Evolutionary conservation across 2,329 filamentous ascomycete genomes (phyloP).

Genomic region (Cladosporium velox): DNA sequence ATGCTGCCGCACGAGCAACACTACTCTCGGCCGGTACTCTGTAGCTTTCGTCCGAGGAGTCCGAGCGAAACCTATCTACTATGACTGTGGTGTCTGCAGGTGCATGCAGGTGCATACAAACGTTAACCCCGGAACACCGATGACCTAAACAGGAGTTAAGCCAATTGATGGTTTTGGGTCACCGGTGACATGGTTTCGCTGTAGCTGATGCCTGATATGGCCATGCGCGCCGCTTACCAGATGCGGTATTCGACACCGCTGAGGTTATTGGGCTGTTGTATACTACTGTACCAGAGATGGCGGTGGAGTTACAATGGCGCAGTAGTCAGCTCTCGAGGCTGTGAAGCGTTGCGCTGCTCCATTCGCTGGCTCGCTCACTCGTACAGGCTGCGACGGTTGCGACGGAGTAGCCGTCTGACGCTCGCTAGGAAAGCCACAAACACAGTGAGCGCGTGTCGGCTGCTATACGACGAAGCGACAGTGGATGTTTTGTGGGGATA

Average conservation of each 20-base stretch:
- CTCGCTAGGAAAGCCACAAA: conserved; percentile 3
- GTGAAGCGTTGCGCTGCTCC: conserved; percentile 7
- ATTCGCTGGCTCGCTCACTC: conserved; percentile 6
- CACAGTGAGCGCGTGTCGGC: conserved; percentile 3
- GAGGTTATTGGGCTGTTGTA: not conserved
- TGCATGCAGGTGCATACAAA: not conserved
- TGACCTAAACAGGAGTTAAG: not conserved
- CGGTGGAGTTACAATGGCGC: conserved; percentile 10
- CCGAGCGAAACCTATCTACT: conserved; percentile 1
- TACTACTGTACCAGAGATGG: not conserved
- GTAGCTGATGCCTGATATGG: conserved; percentile 10
- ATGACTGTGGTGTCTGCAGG: conserved; percentile 11
- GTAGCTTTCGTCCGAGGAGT: conserved; percentile 11
- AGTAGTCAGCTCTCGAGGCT: conserved; percentile 18
- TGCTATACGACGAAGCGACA: conserved; percentile 13
- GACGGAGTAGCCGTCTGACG: conserved; percentile 14
- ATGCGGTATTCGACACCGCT: conserved; percentile 16
- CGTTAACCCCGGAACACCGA: conserved; percentile 15
- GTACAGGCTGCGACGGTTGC: conserved; percentile 4
- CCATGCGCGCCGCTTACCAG: conserved; percentile 2
- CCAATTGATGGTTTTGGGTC: not conserved
- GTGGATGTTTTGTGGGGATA: conserved; percentile 5
- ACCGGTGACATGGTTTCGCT: conserved; percentile 15
- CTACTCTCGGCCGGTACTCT: conserved; percentile 15
- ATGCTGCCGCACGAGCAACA: conserved; percentile 4